A percentile compares a stretch with the other conserved stretches of the same genome.
Conservation (phyloP, 139 green algal species). For the Dunaliella sp. region DNA sequence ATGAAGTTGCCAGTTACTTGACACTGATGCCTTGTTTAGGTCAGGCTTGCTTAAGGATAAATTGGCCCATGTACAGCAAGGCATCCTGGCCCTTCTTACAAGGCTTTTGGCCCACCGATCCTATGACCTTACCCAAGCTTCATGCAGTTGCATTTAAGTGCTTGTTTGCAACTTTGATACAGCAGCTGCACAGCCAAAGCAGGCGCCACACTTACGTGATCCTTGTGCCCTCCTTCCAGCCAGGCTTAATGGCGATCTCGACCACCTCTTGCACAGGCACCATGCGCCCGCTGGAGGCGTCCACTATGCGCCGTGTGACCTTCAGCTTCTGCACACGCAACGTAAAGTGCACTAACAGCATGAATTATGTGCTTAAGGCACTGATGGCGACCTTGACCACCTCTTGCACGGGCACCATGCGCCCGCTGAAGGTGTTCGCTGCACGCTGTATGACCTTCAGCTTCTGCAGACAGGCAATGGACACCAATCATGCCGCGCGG, state of each 20-base stretch:
- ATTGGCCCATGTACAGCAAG: too few relatives aligned
- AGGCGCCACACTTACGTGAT: conserved; percentile 20
- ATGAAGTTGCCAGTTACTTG: too few relatives aligned
- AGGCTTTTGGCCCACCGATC: too few relatives aligned
- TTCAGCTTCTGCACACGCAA: conserved; percentile 61
- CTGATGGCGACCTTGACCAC: conserved; percentile 59
- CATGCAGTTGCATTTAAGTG: too few relatives aligned
- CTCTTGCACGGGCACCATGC: conserved; percentile 49
- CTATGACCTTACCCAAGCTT: too few relatives aligned
- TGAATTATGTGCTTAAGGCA: too few relatives aligned
- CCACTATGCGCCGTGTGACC: conserved; percentile 51
- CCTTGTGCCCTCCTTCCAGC: conserved; percentile 65
- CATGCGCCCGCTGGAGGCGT: conserved; percentile 43
- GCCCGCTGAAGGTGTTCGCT: conserved; percentile 44
- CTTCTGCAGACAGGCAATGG: conserved; percentile 57
- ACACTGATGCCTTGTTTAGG: too few relatives aligned
- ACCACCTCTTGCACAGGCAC: conserved; percentile 59
- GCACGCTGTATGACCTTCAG: conserved; percentile 57
- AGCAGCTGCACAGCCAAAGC: not conserved
- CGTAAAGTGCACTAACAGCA: too few relatives aligned
- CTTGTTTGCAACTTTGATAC: too few relatives aligned
- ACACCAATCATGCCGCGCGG: too few relatives aligned
- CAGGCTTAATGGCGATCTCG: conserved; percentile 59
- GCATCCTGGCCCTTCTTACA: too few relatives aligned
- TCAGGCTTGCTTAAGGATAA: too few relatives aligned